Evolutionary conservation across 2,329 filamentous ascomycete species (phyloP).

Genomic region (Hypomyces perniciosus): DNA sequence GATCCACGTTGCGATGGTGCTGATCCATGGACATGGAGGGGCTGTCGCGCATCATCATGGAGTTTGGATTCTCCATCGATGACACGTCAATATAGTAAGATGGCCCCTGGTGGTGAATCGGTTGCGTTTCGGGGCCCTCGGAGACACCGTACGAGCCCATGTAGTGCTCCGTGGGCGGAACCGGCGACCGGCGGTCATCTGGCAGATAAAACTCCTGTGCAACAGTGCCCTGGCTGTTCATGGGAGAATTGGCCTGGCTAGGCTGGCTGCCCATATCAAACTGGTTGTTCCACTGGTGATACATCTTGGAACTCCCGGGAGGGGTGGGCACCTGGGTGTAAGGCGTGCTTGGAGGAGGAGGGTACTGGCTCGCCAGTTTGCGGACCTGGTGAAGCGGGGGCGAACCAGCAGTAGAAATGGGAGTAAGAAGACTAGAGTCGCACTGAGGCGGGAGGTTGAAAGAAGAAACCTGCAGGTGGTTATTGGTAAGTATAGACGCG

Average conservation of each 20-base stretch:
- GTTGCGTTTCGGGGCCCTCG: conserved; percentile 21
- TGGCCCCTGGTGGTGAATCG: conserved; percentile 17
- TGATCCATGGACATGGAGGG: conserved; percentile 20
- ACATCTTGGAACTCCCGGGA: conserved; percentile 42
- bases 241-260: conserved; percentile 41
- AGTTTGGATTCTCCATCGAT: conserved; percentile 20
- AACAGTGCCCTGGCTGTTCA: conserved; percentile 33
- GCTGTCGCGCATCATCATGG: conserved; percentile 20
- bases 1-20: conserved; percentile 21
- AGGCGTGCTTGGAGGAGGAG: conserved; percentile 28
- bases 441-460: conserved; percentile 30
- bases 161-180: conserved; percentile 29
- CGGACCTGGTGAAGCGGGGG: conserved; percentile 40
- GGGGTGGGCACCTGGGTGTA: conserved; percentile 42
- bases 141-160: conserved; percentile 33
- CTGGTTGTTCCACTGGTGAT: conserved; percentile 31
- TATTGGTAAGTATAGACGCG: conserved; percentile 3
- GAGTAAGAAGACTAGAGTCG: conserved; percentile 44
- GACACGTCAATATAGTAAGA: conserved; percentile 26
- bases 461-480: conserved; percentile 21
- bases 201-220: conserved; percentile 33
- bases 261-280: conserved; percentile 38
- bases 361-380: conserved; percentile 38
- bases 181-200: conserved; percentile 33
- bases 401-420: conserved; percentile 43